Percentiles rank a stretch among this genome's conserved stretches.
These are phyloP conservation scores for Penicillium sp. DNA, from an alignment of 2,329 filamentous ascomycete species.

Conservation along the genomic window DNA sequence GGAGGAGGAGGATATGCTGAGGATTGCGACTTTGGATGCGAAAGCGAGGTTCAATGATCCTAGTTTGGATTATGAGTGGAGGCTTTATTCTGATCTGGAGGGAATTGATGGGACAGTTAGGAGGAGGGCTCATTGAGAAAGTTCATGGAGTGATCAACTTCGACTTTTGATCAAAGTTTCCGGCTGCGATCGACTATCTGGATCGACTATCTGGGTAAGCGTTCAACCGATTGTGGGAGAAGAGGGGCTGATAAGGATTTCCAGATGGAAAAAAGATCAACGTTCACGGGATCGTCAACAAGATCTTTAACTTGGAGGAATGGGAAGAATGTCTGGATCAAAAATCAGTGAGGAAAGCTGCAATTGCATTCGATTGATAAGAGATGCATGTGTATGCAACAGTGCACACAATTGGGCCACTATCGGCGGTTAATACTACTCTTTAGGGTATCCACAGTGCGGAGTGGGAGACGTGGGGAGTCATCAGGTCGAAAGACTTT, in stretches of 20 bases:
- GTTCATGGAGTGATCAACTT: too few species aligned
- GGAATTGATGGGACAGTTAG: conserved; percentile 6
- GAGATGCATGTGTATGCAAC: background rate
- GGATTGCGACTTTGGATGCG: conserved; percentile 44
- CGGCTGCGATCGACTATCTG: conserved; percentile 55
- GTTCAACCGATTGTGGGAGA: background rate
- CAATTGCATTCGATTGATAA: conserved; percentile 37
- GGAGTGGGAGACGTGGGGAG: background rate
- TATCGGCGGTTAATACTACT: background rate
- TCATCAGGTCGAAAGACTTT: background rate
- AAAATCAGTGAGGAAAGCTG: conserved; percentile 73
- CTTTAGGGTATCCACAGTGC: background rate
- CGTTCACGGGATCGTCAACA: conserved; percentile 68
- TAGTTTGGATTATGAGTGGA: conserved; percentile 13
- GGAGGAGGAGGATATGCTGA: conserved; percentile 53
- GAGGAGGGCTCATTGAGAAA: background rate
- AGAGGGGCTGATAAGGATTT: background rate
- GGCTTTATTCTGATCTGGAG: conserved; percentile 15
- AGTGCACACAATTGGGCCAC: background rate
- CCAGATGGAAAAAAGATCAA: conserved; percentile 43
- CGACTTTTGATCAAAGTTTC: conserved; percentile 54
- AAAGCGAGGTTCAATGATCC: conserved; percentile 21
- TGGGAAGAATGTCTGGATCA: conserved; percentile 69
- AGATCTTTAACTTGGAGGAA: conserved; percentile 70
- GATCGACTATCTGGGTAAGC: conserved; percentile 49